These are phyloP conservation scores for Cordyceps fumosorosea DNA, from an alignment of 2,329 filamentous ascomycete species.

Conservation along the genomic window DNA sequence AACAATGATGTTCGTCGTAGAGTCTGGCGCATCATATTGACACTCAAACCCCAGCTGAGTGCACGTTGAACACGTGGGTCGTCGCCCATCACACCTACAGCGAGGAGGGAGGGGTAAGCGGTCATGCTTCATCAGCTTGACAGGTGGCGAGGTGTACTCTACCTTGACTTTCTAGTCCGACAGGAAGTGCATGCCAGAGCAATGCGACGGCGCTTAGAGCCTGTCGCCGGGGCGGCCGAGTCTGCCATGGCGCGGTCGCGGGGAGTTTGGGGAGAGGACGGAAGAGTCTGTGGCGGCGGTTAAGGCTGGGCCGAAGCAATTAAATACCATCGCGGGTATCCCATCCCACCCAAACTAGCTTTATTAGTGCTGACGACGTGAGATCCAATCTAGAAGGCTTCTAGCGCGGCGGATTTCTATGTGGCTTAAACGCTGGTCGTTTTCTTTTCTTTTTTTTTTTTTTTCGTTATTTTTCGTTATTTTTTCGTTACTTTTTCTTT, in stretches of 20 bases:
- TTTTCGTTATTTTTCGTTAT: too few relatives aligned
- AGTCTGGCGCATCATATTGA: constrained; percentile 18
- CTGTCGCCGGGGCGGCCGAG: background rate
- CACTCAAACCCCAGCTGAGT: constrained; percentile 16
- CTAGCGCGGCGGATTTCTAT: background rate
- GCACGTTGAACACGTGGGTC: constrained; percentile 19
- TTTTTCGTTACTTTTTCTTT: too few relatives aligned
- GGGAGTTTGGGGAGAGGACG: constrained; percentile 9
- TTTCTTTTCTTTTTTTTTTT: too few relatives aligned
- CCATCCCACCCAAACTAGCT: background rate
- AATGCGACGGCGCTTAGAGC: constrained; percentile 15
- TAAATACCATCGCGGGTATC: background rate
- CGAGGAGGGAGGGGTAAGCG: background rate
- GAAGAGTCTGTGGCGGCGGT: background rate
- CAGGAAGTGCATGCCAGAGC: constrained; percentile 20
- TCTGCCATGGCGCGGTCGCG: constrained; percentile 1
- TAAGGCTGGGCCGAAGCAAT: background rate
- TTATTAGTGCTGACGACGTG: constrained; percentile 4
- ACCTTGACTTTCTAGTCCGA: constrained; percentile 20
- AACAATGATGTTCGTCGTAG: constrained; percentile 15
- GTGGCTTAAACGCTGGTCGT: too few relatives aligned
- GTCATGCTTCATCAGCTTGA: too few relatives aligned
- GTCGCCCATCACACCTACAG: constrained; percentile 18
- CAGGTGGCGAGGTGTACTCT: too few relatives aligned
- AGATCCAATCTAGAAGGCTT: background rate